Evolutionary conservation across 306 rosid species (phyloP).

Genomic region (Sechiopsis laciniata): DNA sequence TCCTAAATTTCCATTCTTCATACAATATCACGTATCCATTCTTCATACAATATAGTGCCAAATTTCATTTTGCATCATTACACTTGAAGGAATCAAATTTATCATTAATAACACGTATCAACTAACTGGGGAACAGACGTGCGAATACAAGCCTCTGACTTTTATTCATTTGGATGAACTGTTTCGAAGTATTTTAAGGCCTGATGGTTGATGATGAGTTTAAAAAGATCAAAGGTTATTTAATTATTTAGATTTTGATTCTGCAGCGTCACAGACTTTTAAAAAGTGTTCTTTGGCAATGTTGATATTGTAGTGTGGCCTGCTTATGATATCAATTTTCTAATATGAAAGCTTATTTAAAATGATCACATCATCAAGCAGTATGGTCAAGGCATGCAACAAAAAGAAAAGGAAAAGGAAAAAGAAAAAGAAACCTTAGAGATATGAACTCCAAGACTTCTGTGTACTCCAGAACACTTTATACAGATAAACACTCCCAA

Average conservation of each 20-base stretch:
- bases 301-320: neutral
- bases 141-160: neutral
- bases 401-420: neutral
- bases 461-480: conserved; percentile 91
- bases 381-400: conserved; percentile 14
- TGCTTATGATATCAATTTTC: neutral
- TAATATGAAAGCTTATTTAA: conserved; percentile 16
- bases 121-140: neutral
- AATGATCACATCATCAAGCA: conserved; percentile 6
- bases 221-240: neutral
- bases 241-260: conserved; percentile 9
- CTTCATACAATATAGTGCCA: neutral
- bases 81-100: neutral
- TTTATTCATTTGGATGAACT: neutral
- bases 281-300: conserved; percentile 2
- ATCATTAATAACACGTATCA: neutral
- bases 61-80: neutral
- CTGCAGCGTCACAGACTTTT: neutral
- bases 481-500: conserved; percentile 83
- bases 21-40: neutral
- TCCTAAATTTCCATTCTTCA: neutral
- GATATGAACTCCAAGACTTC: conserved; percentile 92
- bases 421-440: conserved; percentile 54
- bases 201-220: neutral
- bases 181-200: neutral